Conservation (phyloP, 192 early-diverging fungal genomes). For the Coemansia sp. region DNA sequence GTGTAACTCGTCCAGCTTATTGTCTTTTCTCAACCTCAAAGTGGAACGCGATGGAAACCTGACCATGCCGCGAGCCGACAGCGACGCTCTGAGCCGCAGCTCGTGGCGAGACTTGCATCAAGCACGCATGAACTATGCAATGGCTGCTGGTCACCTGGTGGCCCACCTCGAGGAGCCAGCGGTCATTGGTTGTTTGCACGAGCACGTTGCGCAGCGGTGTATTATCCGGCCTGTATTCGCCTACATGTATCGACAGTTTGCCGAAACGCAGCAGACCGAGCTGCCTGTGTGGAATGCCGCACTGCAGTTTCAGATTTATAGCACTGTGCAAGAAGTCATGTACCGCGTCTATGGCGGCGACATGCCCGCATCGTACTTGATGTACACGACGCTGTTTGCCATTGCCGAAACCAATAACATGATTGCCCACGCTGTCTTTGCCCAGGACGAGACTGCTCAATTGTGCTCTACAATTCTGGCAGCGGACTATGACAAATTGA, state of each 20-base stretch:
- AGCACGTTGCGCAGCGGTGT: slow-evolving; percentile 15
- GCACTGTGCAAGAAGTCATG: slow-evolving; percentile 26
- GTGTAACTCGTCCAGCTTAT: slow-evolving; percentile 13
- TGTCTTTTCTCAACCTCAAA: slow-evolving; percentile 25
- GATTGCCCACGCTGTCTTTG: slow-evolving; percentile 14
- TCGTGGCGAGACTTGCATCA: slow-evolving; percentile 11
- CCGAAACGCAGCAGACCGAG: slow-evolving; percentile 1
- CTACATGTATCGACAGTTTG: slow-evolving; percentile 29
- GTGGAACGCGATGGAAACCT: slow-evolving; percentile 8
- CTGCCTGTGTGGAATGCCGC: slow-evolving; percentile 15
- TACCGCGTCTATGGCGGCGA: slow-evolving; percentile 1
- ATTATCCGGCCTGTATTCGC: slow-evolving; percentile 39
- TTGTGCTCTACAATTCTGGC: slow-evolving; percentile 10
- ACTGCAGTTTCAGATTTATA: slow-evolving; percentile 50
- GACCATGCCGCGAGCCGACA: slow-evolving; percentile 13
- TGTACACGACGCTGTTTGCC: slow-evolving; percentile 41
- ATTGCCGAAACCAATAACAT: slow-evolving; percentile 43
- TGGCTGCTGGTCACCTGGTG: slow-evolving; percentile 25
- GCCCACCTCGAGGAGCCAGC: slow-evolving; percentile 20
- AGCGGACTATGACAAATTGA: slow-evolving; percentile 4
- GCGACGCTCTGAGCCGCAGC: not conserved
- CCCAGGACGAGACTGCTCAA: slow-evolving; percentile 6
- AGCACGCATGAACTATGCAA: slow-evolving; percentile 25
- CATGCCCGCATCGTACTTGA: slow-evolving; percentile 20
- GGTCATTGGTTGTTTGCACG: slow-evolving; percentile 7